Percentiles rank a stretch among this genome's conserved stretches.
phyloP scores from a whole-genome alignment of 805 yeast genomes.

The Nakazawaea molendinolei region DNA sequence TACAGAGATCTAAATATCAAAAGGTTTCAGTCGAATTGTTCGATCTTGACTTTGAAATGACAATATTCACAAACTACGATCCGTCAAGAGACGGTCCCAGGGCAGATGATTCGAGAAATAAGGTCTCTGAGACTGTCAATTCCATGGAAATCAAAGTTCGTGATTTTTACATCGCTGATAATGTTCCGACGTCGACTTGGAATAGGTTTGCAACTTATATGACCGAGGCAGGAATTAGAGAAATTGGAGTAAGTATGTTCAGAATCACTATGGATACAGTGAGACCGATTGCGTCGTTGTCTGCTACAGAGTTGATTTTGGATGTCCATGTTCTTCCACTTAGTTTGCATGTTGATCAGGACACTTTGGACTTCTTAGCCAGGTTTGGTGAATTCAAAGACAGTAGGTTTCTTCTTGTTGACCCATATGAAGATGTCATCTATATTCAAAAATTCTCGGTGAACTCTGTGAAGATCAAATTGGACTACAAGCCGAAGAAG shows the following conservation, averaged over 20 bases:
- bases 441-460: constrained; percentile 67
- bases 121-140: constrained; percentile 39
- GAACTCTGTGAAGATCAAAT: constrained; percentile 49
- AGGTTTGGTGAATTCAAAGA: constrained; percentile 82
- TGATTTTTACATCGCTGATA: constrained; percentile 61
- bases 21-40: constrained; percentile 52
- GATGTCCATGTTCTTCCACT: constrained; percentile 59
- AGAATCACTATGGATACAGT: constrained; percentile 46
- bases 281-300: constrained; percentile 55
- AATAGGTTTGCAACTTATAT: constrained; percentile 70
- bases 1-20: constrained; percentile 59
- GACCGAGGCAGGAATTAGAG: constrained; percentile 66
- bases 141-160: constrained; percentile 41
- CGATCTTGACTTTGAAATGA: constrained; percentile 43
- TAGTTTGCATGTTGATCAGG: constrained; percentile 86
- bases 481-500: constrained; percentile 90
- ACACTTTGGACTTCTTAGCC: constrained; percentile 76
- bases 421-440: constrained; percentile 52
- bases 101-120: constrained; percentile 17
- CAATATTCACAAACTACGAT: constrained; percentile 39
- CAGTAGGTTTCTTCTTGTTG: constrained; percentile 52
- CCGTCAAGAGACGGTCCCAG: constrained; percentile 33
- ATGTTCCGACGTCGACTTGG: constrained; percentile 87
- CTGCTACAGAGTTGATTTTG: constrained; percentile 63
- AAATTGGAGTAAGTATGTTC: constrained; percentile 60